A percentile compares a stretch with the other conserved stretches of the same genome.
phyloP scores from a whole-genome alignment of 148 eudicot species.

The Simmondsia chinensis region DNA sequence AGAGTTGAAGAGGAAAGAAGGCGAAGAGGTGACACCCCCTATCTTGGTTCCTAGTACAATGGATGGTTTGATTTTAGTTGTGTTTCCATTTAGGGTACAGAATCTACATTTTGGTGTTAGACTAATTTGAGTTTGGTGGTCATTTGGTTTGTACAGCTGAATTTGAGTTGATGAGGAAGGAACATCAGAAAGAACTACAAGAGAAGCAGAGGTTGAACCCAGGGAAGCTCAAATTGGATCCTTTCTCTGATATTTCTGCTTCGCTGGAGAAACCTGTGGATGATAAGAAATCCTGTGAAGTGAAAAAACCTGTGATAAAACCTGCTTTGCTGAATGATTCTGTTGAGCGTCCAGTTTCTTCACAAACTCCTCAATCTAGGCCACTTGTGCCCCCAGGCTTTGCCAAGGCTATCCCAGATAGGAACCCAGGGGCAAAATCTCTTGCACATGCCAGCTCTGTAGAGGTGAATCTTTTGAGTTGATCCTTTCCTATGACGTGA shows the following conservation, averaged over 20 bases:
- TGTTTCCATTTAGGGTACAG: too few species aligned
- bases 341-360: slow-evolving; percentile 32
- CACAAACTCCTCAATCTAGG: slow-evolving; percentile 50
- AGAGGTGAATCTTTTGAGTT: slow-evolving; percentile 42
- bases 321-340: slow-evolving; percentile 35
- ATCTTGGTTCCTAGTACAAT: too few species aligned
- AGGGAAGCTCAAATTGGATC: slow-evolving; percentile 42
- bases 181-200: too few species aligned
- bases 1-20: too few species aligned
- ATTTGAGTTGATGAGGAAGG: too few species aligned
- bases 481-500: too few species aligned
- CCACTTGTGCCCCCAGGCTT: slow-evolving; percentile 98
- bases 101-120: too few species aligned
- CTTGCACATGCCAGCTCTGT: slow-evolving; percentile 17
- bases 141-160: too few species aligned
- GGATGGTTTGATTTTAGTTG: too few species aligned
- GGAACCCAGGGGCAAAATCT: slow-evolving; percentile 37
- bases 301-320: slow-evolving; percentile 20
- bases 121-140: too few species aligned
- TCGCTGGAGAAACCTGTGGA: slow-evolving; percentile 29
- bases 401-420: slow-evolving; percentile 47
- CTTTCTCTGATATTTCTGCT: slow-evolving; percentile 20
- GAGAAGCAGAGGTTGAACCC: slow-evolving; percentile 36
- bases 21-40: too few species aligned
- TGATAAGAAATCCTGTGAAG: slow-evolving; percentile 24